A percentile compares a stretch with the other conserved stretches of the same genome.
These are phyloP conservation scores for Crataegus laevigata DNA, from an alignment of 306 rosid species.

Conservation along the genomic window DNA sequence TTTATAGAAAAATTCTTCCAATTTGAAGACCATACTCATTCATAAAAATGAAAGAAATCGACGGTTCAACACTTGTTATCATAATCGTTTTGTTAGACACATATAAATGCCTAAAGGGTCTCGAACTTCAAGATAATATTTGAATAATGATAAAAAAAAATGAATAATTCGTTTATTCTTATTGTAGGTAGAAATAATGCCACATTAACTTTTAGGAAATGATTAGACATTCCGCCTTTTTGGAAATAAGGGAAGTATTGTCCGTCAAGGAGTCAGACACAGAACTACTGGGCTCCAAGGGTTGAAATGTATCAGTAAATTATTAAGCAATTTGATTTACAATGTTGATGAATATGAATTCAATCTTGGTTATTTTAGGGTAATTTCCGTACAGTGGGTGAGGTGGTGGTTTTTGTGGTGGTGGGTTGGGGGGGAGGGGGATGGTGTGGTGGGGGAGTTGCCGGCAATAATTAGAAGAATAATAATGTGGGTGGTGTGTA, in stretches of 20 bases:
- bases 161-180: neutral
- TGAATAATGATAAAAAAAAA: too few species aligned
- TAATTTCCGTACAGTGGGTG: slow-evolving; percentile 31
- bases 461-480: slow-evolving; percentile 38
- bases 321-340: neutral
- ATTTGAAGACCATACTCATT: too few species aligned
- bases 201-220: neutral
- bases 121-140: too few species aligned
- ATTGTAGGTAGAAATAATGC: neutral
- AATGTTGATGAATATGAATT: neutral
- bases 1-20: too few species aligned
- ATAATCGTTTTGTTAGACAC: neutral
- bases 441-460: slow-evolving; percentile 1
- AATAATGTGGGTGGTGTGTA: slow-evolving; percentile 26
- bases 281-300: neutral
- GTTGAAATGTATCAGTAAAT: neutral
- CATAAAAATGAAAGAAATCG: too few species aligned
- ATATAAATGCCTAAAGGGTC: neutral
- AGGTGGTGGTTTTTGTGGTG: too few species aligned
- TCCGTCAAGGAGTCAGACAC: neutral
- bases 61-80: neutral
- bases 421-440: neutral
- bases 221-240: neutral
- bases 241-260: neutral
- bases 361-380: neutral